Evolutionary conservation across 306 rosid species (phyloP), one percentile per base, ranked within the genome.

Genomic region (Quercus alba): DNA sequence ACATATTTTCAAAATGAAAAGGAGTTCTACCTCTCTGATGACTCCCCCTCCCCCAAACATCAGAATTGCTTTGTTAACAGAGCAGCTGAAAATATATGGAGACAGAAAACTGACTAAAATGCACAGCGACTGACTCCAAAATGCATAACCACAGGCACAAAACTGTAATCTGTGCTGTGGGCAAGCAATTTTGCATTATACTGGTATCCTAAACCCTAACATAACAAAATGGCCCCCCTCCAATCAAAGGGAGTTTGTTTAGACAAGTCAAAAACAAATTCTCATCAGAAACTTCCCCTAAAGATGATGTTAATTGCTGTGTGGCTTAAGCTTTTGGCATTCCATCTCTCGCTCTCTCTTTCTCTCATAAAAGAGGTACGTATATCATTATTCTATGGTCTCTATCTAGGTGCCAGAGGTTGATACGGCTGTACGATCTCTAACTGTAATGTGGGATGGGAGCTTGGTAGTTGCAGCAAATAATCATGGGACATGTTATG

Each of bases 391-490:
- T 63, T 68, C 13, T 82, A 41, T 76, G 70, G 84, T 57, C 17
- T 75, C 72, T 82, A 75, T 79, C 64, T 88, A 96, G 99, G 99
- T 96, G 76, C 99, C 99, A 57, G 99, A 96, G 86, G 99, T 91
- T 77, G 99, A 96, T 79, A 96, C 98, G 1, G 99, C 98, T 49
- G 99, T 96, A 63, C 97, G 99, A 84, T 96, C 98, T 31, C 82
- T 93, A 73, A 96, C 99, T 38, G 97, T 96, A 52, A 96, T 96
- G 99, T 93, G 99, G 99, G 99, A 96, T 83, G 99, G 99, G 38
- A 96, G 97, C 88, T 78, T 96, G 90, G 99, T 96, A 70, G 99
- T 96, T 82, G 98, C 99, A 54, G 99, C 98, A 84, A 96, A 96
- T 91, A 96, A 96, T 87, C 87, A 90, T 21, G 98, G 99, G 81